Evolutionary conservation across 2,329 filamentous ascomycete species (phyloP).

Genomic region (Talaromyces amestolkiae): DNA sequence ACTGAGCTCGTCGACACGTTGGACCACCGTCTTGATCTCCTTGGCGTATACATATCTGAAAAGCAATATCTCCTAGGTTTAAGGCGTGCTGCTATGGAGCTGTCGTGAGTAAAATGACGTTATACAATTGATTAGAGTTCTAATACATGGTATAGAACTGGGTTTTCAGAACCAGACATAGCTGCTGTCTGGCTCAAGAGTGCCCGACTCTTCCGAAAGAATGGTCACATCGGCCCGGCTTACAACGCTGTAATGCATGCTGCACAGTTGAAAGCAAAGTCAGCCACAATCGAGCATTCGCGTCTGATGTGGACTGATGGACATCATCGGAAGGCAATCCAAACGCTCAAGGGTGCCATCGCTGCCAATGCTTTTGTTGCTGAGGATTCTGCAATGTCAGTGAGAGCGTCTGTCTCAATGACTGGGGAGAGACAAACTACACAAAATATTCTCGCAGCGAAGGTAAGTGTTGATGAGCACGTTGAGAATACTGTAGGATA

Average conservation of each 20-base stretch:
- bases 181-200: conserved; percentile 22
- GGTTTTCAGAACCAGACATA: conserved; percentile 27
- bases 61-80: conserved; percentile 92
- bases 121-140: neutral
- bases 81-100: conserved; percentile 80
- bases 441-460: conserved; percentile 53
- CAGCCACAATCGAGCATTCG: conserved; percentile 90
- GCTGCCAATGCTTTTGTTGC: conserved; percentile 70
- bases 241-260: conserved; percentile 94
- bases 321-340: conserved; percentile 91
- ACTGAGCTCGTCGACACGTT: conserved; percentile 53
- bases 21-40: conserved; percentile 75
- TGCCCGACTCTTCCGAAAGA: conserved; percentile 24
- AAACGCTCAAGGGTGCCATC: conserved; percentile 83
- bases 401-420: conserved; percentile 36
- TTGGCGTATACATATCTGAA: conserved; percentile 85
- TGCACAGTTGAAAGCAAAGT: conserved; percentile 75
- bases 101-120: conserved; percentile 48
- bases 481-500: neutral
- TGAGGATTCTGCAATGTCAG: conserved; percentile 38
- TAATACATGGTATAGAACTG: conserved; percentile 9
- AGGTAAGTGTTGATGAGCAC: conserved; percentile 29
- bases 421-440: conserved; percentile 43
- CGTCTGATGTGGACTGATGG: conserved; percentile 90
- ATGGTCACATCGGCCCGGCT: conserved; percentile 70